These are phyloP conservation scores for Golubevia sp. DNA, from an alignment of 1,284 basidiomycete genomes.

Conservation along the genomic window DNA sequence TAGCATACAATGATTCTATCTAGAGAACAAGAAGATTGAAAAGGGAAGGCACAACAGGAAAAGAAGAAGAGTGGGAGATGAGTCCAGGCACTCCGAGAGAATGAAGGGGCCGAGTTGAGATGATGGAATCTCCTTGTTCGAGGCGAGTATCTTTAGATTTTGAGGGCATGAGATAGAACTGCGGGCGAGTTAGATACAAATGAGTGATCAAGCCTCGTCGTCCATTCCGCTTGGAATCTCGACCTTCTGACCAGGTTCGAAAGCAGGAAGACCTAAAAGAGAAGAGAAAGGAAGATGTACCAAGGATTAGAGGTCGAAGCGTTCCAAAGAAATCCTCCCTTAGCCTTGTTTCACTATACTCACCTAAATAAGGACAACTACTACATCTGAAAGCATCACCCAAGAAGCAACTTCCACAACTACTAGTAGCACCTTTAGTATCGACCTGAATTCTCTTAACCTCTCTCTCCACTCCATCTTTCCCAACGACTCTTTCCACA, in stretches of 20 bases:
- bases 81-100: no score
- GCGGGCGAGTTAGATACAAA: no score
- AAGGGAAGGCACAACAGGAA: no score
- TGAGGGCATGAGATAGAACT: no score
- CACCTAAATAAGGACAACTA: conserved; percentile 92
- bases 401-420: conserved; percentile 96
- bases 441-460: conserved; percentile 58
- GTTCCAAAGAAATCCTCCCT: conserved; percentile 2
- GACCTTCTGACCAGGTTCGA: conserved; percentile 97
- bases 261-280: conserved; percentile 80
- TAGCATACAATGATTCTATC: no score
- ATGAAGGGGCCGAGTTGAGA: no score
- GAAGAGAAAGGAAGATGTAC: no score
- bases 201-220: conserved; percentile 31
- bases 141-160: no score
- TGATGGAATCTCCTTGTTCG: no score
- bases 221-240: conserved; percentile 65
- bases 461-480: conserved; percentile 45
- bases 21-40: no score
- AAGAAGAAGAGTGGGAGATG: no score
- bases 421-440: conserved; percentile 71
- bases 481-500: conserved; percentile 44
- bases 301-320: not conserved
- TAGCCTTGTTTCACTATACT: no score
- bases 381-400: conserved; percentile 97